Conservation (phyloP, 495 filamentous ascomycete species). For the Apiosordaria backusii region DNA sequence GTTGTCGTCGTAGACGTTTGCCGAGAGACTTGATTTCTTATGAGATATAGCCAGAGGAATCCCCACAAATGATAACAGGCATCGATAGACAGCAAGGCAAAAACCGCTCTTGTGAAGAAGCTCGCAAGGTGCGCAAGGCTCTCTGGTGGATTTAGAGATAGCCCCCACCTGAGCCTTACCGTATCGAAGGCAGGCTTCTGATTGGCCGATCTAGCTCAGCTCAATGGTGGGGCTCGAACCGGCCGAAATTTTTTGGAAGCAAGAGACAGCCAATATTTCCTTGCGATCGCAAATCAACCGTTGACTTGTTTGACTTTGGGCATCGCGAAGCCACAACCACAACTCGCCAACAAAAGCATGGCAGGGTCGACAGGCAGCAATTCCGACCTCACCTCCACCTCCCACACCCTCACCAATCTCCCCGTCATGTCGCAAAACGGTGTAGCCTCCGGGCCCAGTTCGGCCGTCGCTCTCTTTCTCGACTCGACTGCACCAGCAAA, state of each 20-base stretch:
- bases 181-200: not conserved
- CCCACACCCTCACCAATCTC: constrained; percentile 48
- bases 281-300: not conserved
- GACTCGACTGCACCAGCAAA: constrained; percentile 44
- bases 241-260: constrained; percentile 18
- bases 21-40: no score
- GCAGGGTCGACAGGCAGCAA: constrained; percentile 45
- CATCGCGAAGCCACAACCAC: constrained; percentile 1
- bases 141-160: not conserved
- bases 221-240: constrained; percentile 14
- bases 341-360: constrained; percentile 31
- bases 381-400: constrained; percentile 55
- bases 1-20: no score
- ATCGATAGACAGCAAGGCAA: no score
- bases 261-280: constrained; percentile 6
- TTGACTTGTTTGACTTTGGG: not conserved
- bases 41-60: no score
- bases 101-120: no score
- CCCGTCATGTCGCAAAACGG: constrained; percentile 31
- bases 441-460: constrained; percentile 25
- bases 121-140: not conserved
- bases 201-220: constrained; percentile 9
- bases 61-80: no score
- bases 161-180: not conserved
- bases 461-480: constrained; percentile 46